Evolutionary conservation across 140 eudicot genomes (phyloP), one percentile per base, ranked within the genome.

Genomic region (Bidens hawaiensis): DNA sequence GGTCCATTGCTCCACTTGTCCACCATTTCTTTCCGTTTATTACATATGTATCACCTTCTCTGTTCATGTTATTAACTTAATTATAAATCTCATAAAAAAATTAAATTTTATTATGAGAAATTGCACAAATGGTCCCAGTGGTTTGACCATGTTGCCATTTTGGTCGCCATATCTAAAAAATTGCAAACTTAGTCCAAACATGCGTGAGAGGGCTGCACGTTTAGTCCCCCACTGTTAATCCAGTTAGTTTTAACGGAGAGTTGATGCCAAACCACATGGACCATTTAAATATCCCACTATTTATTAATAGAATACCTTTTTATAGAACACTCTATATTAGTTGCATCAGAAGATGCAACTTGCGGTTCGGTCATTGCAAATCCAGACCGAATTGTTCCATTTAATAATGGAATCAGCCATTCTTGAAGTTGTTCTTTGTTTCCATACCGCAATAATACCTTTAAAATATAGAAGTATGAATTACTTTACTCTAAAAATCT

Each of bases 1-100:
- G 99, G 81, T 93, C 99, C 99, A 93, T 93, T 57, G 99, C 99
- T 76, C 99, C 99, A 68, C 99, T 93, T 14, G 99, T 93, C 99
- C 99, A 93, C 99, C 96, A 93, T 68, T 93, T 93, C 68, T 64
- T 85, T 54, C 99, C 99, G 38, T 93, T 93, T 45, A 93, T 81
- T 66, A 93, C 81, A 70, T 93, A 93, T 0, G 79, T 71, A 67
- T 88, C 99, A 13, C 94, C 97, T 25, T 85, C 80, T 50, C 96
- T 93, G 69, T 68, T 69, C 55, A 69, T 68, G 57, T 54, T 69
- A 71, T 46, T 28, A 60, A 22, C 25, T 28, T 69, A 43, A 16
- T 71, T 12, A 40, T 16, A 45, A n/a, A n/a, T n/a, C n/a, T n/a
- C n/a, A n/a, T n/a, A n/a, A n/a, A n/a, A n/a, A n/a, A n/a, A n/a